phyloP scores from a whole-genome alignment of 163 green algal genomes.

The Trebouxiophyceae sp. region DNA sequence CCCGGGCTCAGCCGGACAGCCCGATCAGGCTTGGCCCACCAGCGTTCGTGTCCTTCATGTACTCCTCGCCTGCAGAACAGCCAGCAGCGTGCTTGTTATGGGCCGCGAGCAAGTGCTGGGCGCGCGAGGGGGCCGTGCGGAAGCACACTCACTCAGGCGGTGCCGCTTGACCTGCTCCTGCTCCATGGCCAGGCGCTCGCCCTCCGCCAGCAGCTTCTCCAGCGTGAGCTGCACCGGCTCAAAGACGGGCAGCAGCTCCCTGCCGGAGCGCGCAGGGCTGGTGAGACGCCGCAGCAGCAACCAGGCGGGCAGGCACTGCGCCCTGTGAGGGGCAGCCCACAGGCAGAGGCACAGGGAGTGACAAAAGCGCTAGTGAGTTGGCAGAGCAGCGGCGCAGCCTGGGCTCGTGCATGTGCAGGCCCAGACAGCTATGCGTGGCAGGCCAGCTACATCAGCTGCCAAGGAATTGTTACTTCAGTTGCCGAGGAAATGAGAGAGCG shows the following conservation, averaged over 20 bases:
- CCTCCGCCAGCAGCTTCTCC: slow-evolving; percentile 59
- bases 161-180: slow-evolving; percentile 57
- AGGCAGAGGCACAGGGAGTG: no score
- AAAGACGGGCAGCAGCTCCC: slow-evolving; percentile 44
- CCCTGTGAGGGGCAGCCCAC: no score
- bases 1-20: background rate
- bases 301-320: no score
- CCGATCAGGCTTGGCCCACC: background rate
- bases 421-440: background rate
- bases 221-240: slow-evolving; percentile 46
- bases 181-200: slow-evolving; percentile 54
- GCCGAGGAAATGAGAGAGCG: background rate
- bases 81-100: no score
- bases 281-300: background rate
- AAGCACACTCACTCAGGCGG: no score
- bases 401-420: background rate
- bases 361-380: no score
- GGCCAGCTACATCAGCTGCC: background rate
- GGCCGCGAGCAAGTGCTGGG: no score
- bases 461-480: background rate
- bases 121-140: no score
- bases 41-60: background rate
- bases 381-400: no score
- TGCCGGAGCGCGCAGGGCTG: background rate
- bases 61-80: background rate